Conservation (phyloP, 148 eudicot species). For the Silene conica region DNA sequence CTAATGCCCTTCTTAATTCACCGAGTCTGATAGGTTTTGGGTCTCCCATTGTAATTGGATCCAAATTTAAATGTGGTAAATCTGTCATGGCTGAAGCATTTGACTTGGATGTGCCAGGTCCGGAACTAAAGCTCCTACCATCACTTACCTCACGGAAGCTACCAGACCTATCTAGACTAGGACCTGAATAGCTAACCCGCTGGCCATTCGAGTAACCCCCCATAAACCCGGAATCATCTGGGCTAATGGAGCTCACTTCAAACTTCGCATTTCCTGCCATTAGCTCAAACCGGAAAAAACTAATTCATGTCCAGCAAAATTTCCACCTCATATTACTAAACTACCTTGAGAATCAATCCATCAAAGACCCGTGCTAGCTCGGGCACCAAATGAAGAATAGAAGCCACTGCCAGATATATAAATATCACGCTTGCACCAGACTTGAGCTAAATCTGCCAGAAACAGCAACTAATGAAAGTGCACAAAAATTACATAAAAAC, state of each 20-base stretch:
- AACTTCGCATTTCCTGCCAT: conserved; percentile 74
- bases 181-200: conserved; percentile 47
- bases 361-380: conserved; percentile 6
- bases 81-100: conserved; percentile 34
- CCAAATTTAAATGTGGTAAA: conserved; percentile 54
- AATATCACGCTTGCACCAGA: conserved; percentile 8
- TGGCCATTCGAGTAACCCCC: conserved; percentile 54
- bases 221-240: conserved; percentile 54
- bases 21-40: conserved; percentile 43
- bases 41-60: conserved; percentile 57
- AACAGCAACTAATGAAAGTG: conserved; percentile 19
- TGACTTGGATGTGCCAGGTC: conserved; percentile 41
- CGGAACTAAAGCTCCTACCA: conserved; percentile 48
- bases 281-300: conserved; percentile 27
- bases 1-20: conserved; percentile 64
- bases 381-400: conserved; percentile 10
- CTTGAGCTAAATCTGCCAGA: conserved; percentile 24
- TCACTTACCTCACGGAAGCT: conserved; percentile 77
- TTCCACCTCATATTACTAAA: conserved; percentile 21
- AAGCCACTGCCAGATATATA: conserved; percentile 13
- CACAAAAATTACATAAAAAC: background rate
- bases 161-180: conserved; percentile 66
- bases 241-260: conserved; percentile 59
- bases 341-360: conserved; percentile 19
- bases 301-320: conserved; percentile 34